Percentiles rank a stretch among this genome's conserved stretches.
phyloP scores from a whole-genome alignment of 805 yeast genomes.

The Monosporozyma aerobia region DNA sequence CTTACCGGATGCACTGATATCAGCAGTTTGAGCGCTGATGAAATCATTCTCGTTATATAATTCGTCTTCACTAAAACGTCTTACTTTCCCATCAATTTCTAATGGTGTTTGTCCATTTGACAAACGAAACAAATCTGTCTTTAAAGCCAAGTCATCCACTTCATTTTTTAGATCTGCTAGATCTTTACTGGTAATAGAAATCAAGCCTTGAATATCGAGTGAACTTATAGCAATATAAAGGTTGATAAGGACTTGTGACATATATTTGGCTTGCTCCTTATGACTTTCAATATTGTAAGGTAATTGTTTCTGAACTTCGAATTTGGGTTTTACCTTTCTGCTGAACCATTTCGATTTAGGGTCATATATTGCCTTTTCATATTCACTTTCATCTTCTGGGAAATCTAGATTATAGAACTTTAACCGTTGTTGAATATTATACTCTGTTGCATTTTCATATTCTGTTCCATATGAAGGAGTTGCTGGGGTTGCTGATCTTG shows the following conservation, averaged over 20 bases:
- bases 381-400: slow-evolving; percentile 35
- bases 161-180: slow-evolving; percentile 38
- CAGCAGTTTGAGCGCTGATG: slow-evolving; percentile 18
- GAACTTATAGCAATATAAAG: slow-evolving; percentile 69
- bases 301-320: slow-evolving; percentile 34
- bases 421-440: slow-evolving; percentile 24
- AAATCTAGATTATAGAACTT: slow-evolving; percentile 43
- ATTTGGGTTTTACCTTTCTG: slow-evolving; percentile 28
- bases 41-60: slow-evolving; percentile 28
- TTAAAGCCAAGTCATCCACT: slow-evolving; percentile 40
- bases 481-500: slow-evolving; percentile 21
- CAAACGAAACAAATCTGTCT: slow-evolving; percentile 40
- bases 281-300: slow-evolving; percentile 72
- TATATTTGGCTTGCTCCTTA: slow-evolving; percentile 58
- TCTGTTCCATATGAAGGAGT: slow-evolving; percentile 9
- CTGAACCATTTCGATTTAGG: slow-evolving; percentile 34
- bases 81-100: slow-evolving; percentile 21
- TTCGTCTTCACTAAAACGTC: slow-evolving; percentile 32
- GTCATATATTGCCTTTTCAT: slow-evolving; percentile 23
- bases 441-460: slow-evolving; percentile 19
- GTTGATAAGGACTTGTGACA: slow-evolving; percentile 72
- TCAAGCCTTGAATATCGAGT: slow-evolving; percentile 61
- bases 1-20: slow-evolving; percentile 41
- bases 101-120: slow-evolving; percentile 27
- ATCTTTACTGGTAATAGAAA: slow-evolving; percentile 60